Evolutionary conservation across 2,329 filamentous ascomycete genomes (phyloP).

Genomic region (Phaeosphaeriaceae sp.): DNA sequence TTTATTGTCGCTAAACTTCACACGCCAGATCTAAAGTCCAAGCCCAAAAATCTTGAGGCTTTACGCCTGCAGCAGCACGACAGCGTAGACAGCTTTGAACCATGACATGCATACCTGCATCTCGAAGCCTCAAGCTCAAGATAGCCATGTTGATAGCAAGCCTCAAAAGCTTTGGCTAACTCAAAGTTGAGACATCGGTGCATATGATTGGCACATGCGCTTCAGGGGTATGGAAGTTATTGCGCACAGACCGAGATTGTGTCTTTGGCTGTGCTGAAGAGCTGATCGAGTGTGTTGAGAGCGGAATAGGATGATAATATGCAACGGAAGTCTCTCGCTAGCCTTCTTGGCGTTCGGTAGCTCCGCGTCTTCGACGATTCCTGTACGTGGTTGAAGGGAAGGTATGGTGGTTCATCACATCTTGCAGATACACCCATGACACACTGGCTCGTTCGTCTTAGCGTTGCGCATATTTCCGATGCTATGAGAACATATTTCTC

Average conservation of each 20-base stretch:
- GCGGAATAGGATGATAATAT: not conserved
- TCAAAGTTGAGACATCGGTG: not conserved
- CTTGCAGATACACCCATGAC: too few species aligned
- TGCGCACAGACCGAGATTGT: not conserved
- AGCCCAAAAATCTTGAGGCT: not conserved
- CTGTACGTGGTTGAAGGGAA: not conserved
- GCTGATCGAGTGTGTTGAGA: not conserved
- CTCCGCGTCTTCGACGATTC: not conserved
- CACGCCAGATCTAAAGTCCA: not conserved
- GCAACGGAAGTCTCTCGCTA: not conserved
- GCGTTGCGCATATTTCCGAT: too few species aligned
- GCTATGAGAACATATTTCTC: too few species aligned
- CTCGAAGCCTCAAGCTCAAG: not conserved
- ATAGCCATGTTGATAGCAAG: not conserved
- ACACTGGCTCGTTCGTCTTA: too few species aligned
- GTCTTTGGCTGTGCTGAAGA: not conserved
- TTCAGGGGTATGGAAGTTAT: not conserved
- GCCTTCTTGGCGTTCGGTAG: not conserved
- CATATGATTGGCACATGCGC: not conserved
- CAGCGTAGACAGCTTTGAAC: not conserved
- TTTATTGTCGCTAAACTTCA: not conserved
- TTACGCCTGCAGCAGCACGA: not conserved
- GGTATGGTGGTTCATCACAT: too few species aligned
- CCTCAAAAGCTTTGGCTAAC: not conserved
- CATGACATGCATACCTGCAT: not conserved